Conservation (phyloP, 1,139 yeast species). For the Yamadazyma sp. region DNA sequence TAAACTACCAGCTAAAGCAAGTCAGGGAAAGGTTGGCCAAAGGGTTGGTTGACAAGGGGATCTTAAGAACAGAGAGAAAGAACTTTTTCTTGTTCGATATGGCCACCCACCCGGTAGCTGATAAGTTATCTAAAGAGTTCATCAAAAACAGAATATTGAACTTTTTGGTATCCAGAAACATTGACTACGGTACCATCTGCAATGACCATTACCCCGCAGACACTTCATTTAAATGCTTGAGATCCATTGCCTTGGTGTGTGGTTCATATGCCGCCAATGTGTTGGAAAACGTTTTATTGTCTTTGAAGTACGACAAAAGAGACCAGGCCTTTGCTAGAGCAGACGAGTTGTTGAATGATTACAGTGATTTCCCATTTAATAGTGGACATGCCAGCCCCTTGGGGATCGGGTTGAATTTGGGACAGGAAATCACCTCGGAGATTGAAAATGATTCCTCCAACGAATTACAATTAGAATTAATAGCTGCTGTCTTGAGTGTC, state of each 20-base stretch:
- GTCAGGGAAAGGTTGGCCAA: constrained; percentile 95
- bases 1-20: constrained; percentile 92
- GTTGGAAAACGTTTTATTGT: constrained; percentile 81
- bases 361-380: constrained; percentile 83
- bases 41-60: constrained; percentile 97
- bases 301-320: constrained; percentile 82
- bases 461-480: constrained; percentile 78
- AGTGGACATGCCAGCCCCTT: constrained; percentile 53
- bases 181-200: constrained; percentile 48
- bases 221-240: constrained; percentile 67
- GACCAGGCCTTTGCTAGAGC: constrained; percentile 93
- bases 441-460: constrained; percentile 53
- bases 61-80: constrained; percentile 90
- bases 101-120: constrained; percentile 98
- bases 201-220: constrained; percentile 68
- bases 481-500: constrained; percentile 80
- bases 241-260: constrained; percentile 81
- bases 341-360: constrained; percentile 82
- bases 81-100: constrained; percentile 92
- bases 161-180: constrained; percentile 69
- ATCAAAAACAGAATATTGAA: constrained; percentile 72
- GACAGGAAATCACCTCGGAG: constrained; percentile 67
- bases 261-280: constrained; percentile 97
- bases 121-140: constrained; percentile 75
- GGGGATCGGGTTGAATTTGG: constrained; percentile 78